Base-by-base conservation (phyloP, 2,329 filamentous ascomycete genomes). In the Sordariomycetes sp. region DNA sequence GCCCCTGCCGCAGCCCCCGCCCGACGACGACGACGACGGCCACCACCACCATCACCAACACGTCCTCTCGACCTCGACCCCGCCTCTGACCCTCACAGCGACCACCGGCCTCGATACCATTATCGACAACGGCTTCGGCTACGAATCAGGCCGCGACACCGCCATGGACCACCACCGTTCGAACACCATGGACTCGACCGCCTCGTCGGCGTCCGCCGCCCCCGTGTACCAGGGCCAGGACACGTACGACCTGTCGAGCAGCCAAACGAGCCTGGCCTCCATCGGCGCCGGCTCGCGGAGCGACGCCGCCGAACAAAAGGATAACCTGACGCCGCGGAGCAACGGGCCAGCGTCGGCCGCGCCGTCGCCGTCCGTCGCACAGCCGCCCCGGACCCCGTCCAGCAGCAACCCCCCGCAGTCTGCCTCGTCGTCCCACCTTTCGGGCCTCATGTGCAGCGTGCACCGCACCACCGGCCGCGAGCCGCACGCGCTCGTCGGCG, bases 401-500 rank as follows among this genome's bases (percentile, higher is more conserved):
- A 60, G 56, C 10, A 54, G 55, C 10, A 35, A 32, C 58, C 56
- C 28, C 28, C 28, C 56, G 2, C 74, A 75, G 7, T 70, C 76
- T 10, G 69, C 73, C 52, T 70, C 73, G 2, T 73, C 74, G 1
- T 74, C 76, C 1, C 82, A 86, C 65, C 70, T 85, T 12, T 86
- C 82, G 0, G 82, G 82, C 0, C 68, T 86, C 57, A 85, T 86
- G 81, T 86, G 82, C 65, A 86, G 86, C 66, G 82, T 86, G n/a
- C 82, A 85, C 64, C 76, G 91, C 61, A 97, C 94, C 1, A 97
- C 92, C 0, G 94, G 94, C 39, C 84, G 85, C 60, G 91, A 97
- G 67, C 94, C 94, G 2, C 90, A 89, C 65, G 88, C 94, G 2
- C 76, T 97, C 2, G 94, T 99, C 0, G 94, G 94, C 35, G 92